Evolutionary conservation across 352 stramenopile species (phyloP), one percentile per base, ranked within the genome.

Genomic region (Phytophthora pisi): DNA sequence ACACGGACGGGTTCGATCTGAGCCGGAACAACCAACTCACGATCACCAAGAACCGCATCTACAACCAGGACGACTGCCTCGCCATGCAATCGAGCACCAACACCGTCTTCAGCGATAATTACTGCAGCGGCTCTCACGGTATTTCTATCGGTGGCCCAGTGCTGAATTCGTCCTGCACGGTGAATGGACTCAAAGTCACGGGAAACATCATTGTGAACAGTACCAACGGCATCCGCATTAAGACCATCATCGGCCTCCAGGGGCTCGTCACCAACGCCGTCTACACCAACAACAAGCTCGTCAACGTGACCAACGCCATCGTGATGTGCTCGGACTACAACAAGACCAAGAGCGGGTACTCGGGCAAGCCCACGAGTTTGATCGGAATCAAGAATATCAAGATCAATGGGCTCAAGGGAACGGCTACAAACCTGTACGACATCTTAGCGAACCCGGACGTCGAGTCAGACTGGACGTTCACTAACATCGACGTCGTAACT

Each of bases 141-240:
- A 66, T 66, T 38, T 66, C 58, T 0, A 59, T 66, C 40, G 51
- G 46, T n/a, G 46, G 46, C 23, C 4, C 10, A 10, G 4, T 23
- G 18, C 15, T n/a, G 6, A 9, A 52, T 16, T 16, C 4, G 10
- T n/a, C 45, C 2, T 16, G 1, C 46, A 52, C 46, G 18, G 46
- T 52, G 18, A 16, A 18, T 15, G 46, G 46, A 5, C 46, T 52
- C n/a, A 52, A 5, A 2, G 16, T 67, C 31, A 8, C 40, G n/a
- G 40, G 51, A 18, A 67, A 67, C 31, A 61, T 20, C 26, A 61
- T 61, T 26, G 26, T 56, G 30, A 38, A 67, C 60, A 67, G 51
- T 18, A 51, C 31, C 51, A 61, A 67, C 51, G 46, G 46, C 20
- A 28, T 52, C 46, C 46, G 46, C 11, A 52, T 31, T 9, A 52